Conservation (phyloP, 805 yeast species). For the Myxozyma neotropica region DNA sequence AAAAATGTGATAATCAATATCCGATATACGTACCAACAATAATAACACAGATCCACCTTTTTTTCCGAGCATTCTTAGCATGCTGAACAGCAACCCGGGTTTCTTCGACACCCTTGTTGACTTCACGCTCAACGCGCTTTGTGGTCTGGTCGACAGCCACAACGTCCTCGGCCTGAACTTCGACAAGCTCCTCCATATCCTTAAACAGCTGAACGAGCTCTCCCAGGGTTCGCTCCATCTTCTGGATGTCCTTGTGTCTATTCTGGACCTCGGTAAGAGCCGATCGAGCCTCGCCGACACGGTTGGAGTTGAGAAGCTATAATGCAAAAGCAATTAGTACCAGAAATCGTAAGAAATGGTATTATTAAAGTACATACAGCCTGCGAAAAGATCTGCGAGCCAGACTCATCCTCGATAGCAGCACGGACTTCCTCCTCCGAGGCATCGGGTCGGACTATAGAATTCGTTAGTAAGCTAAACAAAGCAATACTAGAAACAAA, state of each 20-base stretch:
- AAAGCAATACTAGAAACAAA: slow-evolving; percentile 56
- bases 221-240: slow-evolving; percentile 92
- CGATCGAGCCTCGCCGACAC: slow-evolving; percentile 93
- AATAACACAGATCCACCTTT: slow-evolving; percentile 82
- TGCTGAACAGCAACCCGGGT: slow-evolving; percentile 84
- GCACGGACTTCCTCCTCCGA: slow-evolving; percentile 27
- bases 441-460: slow-evolving; percentile 44
- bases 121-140: slow-evolving; percentile 79
- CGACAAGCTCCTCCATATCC: slow-evolving; percentile 94
- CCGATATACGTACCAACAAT: slow-evolving; percentile 46
- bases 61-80: slow-evolving; percentile 88
- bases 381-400: slow-evolving; percentile 91
- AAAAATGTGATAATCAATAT: background rate
- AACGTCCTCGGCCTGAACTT: slow-evolving; percentile 89
- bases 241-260: slow-evolving; percentile 91
- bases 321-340: too few species aligned
- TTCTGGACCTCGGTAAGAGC: slow-evolving; percentile 94
- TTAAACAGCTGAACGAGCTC: slow-evolving; percentile 92
- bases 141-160: slow-evolving; percentile 82
- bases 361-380: slow-evolving; percentile 52
- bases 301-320: slow-evolving; percentile 69
- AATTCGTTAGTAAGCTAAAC: slow-evolving; percentile 55
- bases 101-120: slow-evolving; percentile 93
- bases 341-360: too few species aligned
- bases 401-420: slow-evolving; percentile 62